Base-by-base conservation (phyloP, 2,329 filamentous ascomycete genomes). In the Alternaria sp. region DNA sequence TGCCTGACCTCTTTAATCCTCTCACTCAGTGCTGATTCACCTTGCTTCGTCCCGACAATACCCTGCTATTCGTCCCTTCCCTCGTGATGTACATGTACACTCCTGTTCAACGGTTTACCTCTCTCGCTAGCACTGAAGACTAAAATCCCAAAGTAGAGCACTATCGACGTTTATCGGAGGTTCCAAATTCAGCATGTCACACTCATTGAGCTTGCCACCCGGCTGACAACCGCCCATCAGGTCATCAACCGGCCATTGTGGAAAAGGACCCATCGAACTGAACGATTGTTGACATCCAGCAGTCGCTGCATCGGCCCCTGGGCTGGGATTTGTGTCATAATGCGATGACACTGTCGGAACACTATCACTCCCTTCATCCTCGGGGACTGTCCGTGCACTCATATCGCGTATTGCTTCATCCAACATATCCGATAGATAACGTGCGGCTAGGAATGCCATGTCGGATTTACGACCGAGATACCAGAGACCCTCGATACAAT, bases 401-500 rank as follows among this genome's bases (percentile, higher is more conserved):
- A 20, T 25, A n/a, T 58, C 56, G 18, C 41, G 51, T 10, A 46
- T 36, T n/a, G 54, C 59, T 18, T 62, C 54, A 16, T 48, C 49
- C 27, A 9, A 62, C 72, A n/a, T 69, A 70, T 7, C 73, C 68
- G 54, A 54, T 20, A 81, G 50, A 20, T 74, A 71, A 0, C 70
- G 72, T 11, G 80, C 80, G 3, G 78, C 79, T 36, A 77, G 58
- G 32, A 77, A 75, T 9, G 81, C 80, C 74, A 81, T 86, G 60
- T 86, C 85, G 4, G 84, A 86, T 68, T 87, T 87, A 50, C 82
- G 82, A 1, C 85, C 85, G 11, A 87, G 74, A 57, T 83, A 83
- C 79, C 84, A 85, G 20, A 87, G 75, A 2, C 84, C 85, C 64
- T 80, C 80, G 28, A 86, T 81, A 63, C 84, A 87, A 46, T 81